Evolutionary conservation across 1,139 yeast genomes (phyloP), one percentile per base, ranked within the genome.

Genomic region (Protomyces inouyei): DNA sequence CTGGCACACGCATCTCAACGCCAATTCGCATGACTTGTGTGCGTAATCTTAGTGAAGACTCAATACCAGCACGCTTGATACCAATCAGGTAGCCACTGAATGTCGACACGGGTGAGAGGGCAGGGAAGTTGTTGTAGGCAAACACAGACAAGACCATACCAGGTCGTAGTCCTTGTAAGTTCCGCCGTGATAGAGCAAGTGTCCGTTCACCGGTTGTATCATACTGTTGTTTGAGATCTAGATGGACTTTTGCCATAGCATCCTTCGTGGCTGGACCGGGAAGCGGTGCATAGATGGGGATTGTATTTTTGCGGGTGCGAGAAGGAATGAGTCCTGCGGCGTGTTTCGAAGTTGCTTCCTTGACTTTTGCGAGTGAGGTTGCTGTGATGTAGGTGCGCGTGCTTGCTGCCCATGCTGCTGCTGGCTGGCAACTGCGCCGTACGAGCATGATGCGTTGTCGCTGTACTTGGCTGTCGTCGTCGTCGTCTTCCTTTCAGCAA

Each of bases 11-110:
- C 59, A 68, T 61, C 46, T 70, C 73, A 18, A 70, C 67, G n/a
- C 71, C 71, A 28, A 68, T 54, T 38, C 68, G 68, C 59, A 68
- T 65, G 65, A 68, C 69, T 57, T 67, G 68, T 35, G 69, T 68
- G 40, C 72, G 67, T 51, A 67, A 28, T 23, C 68, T 52, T 10
- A 71, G 66, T 46, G 67, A 69, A 14, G 72, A 68, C 43, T 67
- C 68, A n/a, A 69, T 52, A 3, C 71, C 73, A n/a, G 67, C 55
- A n/a, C 72, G 66, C 21, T 61, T 61, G 46, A 70, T 69, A 6
- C 64, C 70, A 61, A 71, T 68, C 40, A 71, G 57, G 46, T 68
- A 68, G 10, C 73, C 73, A 9, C 69, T 57, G 48, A 71, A 67
- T 6, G 65, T 57, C 5, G 65, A 60, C 18, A 65, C 32, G 32